Evolutionary conservation across 306 rosid species (phyloP).

Genomic region (Gleditsia sinensis): DNA sequence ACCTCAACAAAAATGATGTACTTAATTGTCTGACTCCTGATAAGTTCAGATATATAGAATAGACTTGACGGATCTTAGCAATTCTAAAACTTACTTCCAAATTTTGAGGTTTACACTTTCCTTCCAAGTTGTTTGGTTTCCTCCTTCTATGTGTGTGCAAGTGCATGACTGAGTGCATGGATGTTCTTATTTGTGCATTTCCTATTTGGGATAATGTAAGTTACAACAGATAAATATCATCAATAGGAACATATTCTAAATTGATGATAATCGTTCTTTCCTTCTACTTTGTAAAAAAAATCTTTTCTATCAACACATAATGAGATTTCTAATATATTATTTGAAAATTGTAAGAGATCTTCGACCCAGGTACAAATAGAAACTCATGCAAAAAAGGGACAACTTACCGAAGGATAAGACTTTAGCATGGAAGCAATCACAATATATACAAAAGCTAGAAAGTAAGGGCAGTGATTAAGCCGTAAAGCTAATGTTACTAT

Average conservation of each 20-base stretch:
- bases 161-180: slow-evolving; percentile 10
- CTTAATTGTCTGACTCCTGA: background rate
- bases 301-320: background rate
- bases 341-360: slow-evolving; percentile 4
- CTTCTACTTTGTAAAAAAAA: slow-evolving; percentile 15
- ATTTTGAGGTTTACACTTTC: slow-evolving; percentile 12
- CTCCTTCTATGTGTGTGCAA: slow-evolving; percentile 6
- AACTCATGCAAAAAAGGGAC: slow-evolving; percentile 2
- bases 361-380: slow-evolving; percentile 1
- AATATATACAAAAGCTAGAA: slow-evolving; percentile 78
- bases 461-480: slow-evolving; percentile 82
- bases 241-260: background rate
- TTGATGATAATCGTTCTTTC: background rate
- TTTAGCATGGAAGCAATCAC: slow-evolving; percentile 77
- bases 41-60: background rate
- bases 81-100: background rate
- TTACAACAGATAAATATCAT: background rate
- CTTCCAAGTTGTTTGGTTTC: background rate
- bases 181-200: slow-evolving; percentile 10
- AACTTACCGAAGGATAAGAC: slow-evolving; percentile 82
- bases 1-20: background rate
- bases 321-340: background rate
- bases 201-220: slow-evolving; percentile 19
- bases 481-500: slow-evolving; percentile 78
- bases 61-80: slow-evolving; percentile 7